phyloP scores from a whole-genome alignment of 2,329 filamentous ascomycete genomes.

The Rhytidhysteron rufulum region DNA sequence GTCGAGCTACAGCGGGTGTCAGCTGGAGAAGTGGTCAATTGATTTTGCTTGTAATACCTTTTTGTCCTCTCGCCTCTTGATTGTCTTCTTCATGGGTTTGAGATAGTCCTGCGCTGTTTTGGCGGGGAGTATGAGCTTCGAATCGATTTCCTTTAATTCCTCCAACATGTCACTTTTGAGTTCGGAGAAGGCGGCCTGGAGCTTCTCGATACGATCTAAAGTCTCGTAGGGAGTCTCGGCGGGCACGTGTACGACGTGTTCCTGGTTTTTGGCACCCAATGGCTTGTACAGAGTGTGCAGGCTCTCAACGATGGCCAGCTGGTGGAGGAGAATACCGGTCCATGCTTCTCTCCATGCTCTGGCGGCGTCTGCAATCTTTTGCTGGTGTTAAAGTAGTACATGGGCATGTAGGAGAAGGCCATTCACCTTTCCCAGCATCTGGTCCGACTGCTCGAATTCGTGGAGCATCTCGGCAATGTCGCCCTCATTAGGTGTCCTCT shows the following conservation, averaged over 20 bases:
- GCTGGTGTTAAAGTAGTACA: slow-evolving; percentile 2
- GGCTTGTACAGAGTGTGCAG: slow-evolving; percentile 74
- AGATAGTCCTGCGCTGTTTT: slow-evolving; percentile 65
- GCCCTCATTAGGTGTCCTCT: slow-evolving; percentile 69
- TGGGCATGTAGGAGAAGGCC: slow-evolving; percentile 2
- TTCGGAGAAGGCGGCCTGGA: slow-evolving; percentile 66
- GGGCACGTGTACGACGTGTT: slow-evolving; percentile 46
- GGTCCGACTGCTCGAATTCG: slow-evolving; percentile 78
- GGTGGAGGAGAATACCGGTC: slow-evolving; percentile 66
- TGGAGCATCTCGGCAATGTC: slow-evolving; percentile 70
- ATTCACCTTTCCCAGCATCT: slow-evolving; percentile 61
- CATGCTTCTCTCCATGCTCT: slow-evolving; percentile 76
- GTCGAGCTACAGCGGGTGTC: slow-evolving; percentile 63
- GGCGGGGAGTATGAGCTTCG: slow-evolving; percentile 65
- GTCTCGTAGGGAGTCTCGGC: slow-evolving; percentile 59
- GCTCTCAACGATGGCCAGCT: slow-evolving; percentile 63
- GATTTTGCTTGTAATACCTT: too few species aligned
- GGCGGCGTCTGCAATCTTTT: slow-evolving; percentile 69
- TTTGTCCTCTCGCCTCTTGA: slow-evolving; percentile 81
- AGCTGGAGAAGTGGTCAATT: too few species aligned
- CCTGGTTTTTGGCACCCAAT: slow-evolving; percentile 63
- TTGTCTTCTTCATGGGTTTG: slow-evolving; percentile 71
- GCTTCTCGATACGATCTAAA: slow-evolving; percentile 60
- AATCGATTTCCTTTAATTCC: slow-evolving; percentile 68
- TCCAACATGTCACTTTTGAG: slow-evolving; percentile 67